Conservation (phyloP, 2,329 filamentous ascomycete genomes). For the Rosellinia necatrix region DNA sequence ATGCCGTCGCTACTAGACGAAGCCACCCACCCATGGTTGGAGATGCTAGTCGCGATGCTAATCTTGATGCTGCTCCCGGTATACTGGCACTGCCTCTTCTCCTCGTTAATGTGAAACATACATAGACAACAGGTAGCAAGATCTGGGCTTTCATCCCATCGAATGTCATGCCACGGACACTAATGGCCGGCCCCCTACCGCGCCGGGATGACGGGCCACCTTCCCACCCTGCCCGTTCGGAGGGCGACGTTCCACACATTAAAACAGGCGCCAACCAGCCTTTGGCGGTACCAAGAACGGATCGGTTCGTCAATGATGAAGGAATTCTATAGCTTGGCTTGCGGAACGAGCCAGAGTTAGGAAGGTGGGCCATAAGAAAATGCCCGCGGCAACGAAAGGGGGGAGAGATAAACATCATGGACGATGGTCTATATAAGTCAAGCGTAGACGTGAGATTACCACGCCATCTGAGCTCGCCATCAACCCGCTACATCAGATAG, state of each 20-base stretch:
- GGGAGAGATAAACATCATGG: not conserved
- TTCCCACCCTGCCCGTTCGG: conserved; percentile 18
- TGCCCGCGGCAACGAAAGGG: not conserved
- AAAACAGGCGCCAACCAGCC: not conserved
- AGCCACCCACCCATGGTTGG: not conserved
- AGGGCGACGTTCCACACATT: conserved; percentile 19
- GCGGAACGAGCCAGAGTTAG: conserved; percentile 21
- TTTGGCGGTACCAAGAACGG: not conserved
- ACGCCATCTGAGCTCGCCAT: not conserved
- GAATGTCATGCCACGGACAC: not conserved
- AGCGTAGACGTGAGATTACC: not conserved
- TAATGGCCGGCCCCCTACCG: not conserved
- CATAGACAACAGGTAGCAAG: not conserved
- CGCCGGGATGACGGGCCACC: conserved; percentile 26
- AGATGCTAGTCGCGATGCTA: too few relatives aligned
- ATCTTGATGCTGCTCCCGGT: too few relatives aligned
- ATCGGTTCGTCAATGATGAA: conserved; percentile 5
- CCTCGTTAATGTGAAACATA: conserved; percentile 12
- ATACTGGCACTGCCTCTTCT: not conserved
- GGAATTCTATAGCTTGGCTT: conserved; percentile 22
- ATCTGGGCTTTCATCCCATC: not conserved
- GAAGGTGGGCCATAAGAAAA: conserved; percentile 12
- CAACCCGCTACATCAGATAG: not conserved
- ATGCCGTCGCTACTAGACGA: too few relatives aligned
- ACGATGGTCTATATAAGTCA: conserved; percentile 19